A percentile compares a stretch with the other conserved stretches of the same genome.
These are phyloP conservation scores for Termitomyces sp. DNA, from an alignment of 768 basidiomycete genomes.

Conservation along the genomic window DNA sequence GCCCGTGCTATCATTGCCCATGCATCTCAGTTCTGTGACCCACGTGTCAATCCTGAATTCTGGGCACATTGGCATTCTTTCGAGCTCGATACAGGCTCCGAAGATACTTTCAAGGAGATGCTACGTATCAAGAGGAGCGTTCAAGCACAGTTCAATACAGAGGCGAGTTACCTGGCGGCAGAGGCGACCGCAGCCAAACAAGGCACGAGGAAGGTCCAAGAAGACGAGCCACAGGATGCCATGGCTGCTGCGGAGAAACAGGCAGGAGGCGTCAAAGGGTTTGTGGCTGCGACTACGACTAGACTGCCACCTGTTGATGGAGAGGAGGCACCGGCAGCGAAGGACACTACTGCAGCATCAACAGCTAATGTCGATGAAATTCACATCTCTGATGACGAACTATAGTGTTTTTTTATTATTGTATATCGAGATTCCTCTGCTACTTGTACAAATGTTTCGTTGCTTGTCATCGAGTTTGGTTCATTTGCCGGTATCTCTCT, in stretches of 20 bases:
- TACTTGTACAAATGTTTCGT: conserved; percentile 6
- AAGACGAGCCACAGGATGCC: conserved; percentile 55
- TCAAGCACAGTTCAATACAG: conserved; percentile 98
- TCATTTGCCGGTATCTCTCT: conserved; percentile 17
- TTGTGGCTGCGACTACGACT: conserved; percentile 71
- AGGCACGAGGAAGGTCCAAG: conserved; percentile 43
- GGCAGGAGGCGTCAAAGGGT: conserved; percentile 52
- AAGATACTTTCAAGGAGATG: conserved; percentile 97
- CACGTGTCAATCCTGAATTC: conserved; percentile 85
- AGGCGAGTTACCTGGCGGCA: conserved; percentile 88
- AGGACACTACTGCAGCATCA: conserved; percentile 26
- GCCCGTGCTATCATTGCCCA: conserved; percentile 96
- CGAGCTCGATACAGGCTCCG: conserved; percentile 97
- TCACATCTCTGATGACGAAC: conserved; percentile 84
- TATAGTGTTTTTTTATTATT: conserved; percentile 34
- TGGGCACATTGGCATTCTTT: conserved; percentile 98
- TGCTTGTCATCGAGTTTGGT: conserved; percentile 4
- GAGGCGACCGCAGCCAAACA: conserved; percentile 74
- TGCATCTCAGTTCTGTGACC: conserved; percentile 98
- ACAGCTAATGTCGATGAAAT: conserved; percentile 75
- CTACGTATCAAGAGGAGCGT: conserved; percentile 95
- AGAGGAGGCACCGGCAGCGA: conserved; percentile 22
- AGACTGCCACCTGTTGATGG: conserved; percentile 33
- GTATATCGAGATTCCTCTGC: conserved; percentile 5
- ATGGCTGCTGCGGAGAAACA: conserved; percentile 85